Conservation (phyloP, 345 rosid genomes). For the Durio zibethinus region DNA sequence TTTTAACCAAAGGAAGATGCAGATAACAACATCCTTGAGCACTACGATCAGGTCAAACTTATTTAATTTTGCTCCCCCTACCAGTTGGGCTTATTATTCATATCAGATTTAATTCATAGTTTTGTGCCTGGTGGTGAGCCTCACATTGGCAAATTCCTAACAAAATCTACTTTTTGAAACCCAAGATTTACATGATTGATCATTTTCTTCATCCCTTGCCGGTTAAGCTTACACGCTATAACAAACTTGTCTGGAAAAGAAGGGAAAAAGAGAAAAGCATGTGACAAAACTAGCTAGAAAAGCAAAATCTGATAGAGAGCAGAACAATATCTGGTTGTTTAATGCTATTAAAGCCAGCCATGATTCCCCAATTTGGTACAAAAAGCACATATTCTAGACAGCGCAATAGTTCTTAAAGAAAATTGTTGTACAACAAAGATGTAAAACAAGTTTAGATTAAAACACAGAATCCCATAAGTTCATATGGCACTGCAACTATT, state of each 20-base stretch:
- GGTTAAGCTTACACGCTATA: neutral
- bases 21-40: too few species aligned
- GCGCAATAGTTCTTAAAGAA: neutral
- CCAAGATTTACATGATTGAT: neutral
- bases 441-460: conserved; percentile 12
- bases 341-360: conserved; percentile 20
- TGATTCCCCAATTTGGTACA: conserved; percentile 28
- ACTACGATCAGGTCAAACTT: too few species aligned
- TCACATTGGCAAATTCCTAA: conserved; percentile 27
- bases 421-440: conserved; percentile 8
- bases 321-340: conserved; percentile 30
- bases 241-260: neutral
- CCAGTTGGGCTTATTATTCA: conserved; percentile 39
- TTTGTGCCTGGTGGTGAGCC: conserved; percentile 29
- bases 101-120: conserved; percentile 46
- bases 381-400: conserved; percentile 36
- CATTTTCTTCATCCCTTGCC: neutral
- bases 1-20: neutral
- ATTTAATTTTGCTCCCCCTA: conserved; percentile 23
- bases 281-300: neutral
- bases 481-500: neutral
- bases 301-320: conserved; percentile 10
- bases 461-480: neutral
- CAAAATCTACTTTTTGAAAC: neutral
- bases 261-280: conserved; percentile 4